Evolutionary conservation across 768 basidiomycete genomes (phyloP).

Genomic region (Kwoniella sp.): DNA sequence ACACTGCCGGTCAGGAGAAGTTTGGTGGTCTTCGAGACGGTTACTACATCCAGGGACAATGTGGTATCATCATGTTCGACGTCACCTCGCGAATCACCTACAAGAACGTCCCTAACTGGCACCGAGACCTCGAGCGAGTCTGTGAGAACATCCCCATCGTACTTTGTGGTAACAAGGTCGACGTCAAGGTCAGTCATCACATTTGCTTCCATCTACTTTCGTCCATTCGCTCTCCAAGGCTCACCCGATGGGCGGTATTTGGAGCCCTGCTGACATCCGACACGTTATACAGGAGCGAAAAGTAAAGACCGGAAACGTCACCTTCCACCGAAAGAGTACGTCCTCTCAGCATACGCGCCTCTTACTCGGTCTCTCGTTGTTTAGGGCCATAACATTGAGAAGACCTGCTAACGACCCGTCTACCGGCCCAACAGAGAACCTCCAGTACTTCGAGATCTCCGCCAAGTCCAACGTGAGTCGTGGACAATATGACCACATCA

Average conservation of each 20-base stretch:
- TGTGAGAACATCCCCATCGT: constrained; percentile 99
- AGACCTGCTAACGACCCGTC: background rate
- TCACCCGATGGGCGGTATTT: no score
- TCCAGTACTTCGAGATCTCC: constrained; percentile 99
- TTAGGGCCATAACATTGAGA: background rate
- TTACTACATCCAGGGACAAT: constrained; percentile 65
- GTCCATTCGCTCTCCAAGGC: background rate
- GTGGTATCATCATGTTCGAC: constrained; percentile 99
- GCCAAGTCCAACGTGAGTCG: constrained; percentile 84
- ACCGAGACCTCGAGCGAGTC: constrained; percentile 94
- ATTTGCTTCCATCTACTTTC: background rate
- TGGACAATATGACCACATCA: background rate
- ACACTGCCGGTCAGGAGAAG: constrained; percentile 99
- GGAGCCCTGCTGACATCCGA: constrained; percentile 12
- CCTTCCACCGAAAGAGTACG: constrained; percentile 94
- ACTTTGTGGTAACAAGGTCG: constrained; percentile 99
- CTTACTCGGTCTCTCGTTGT: no score
- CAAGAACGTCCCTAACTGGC: constrained; percentile 99
- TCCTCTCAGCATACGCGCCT: no score
- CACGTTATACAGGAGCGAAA: constrained; percentile 78
- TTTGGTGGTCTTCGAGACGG: constrained; percentile 98
- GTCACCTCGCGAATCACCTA: constrained; percentile 99
- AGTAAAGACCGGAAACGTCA: constrained; percentile 97
- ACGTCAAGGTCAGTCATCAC: constrained; percentile 78
- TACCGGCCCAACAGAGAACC: constrained; percentile 65